Evolutionary conservation across 2,329 filamentous ascomycete species (phyloP).

Genomic region (Cordyceps sp.): DNA sequence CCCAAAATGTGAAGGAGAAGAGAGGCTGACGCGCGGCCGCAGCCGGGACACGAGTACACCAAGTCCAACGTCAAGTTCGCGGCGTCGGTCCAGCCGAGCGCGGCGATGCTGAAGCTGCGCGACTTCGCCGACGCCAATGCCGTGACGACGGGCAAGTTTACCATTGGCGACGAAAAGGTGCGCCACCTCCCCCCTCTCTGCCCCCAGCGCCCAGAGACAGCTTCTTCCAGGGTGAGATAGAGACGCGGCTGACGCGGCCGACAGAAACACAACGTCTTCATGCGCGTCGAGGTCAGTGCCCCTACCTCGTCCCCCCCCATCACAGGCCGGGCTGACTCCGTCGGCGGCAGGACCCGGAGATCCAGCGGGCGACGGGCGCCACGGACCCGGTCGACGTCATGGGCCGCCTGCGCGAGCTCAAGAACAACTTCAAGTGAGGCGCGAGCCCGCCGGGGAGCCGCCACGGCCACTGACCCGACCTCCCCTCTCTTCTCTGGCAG

Average conservation of each 20-base stretch:
- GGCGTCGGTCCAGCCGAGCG: constrained; percentile 55
- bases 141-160: constrained; percentile 90
- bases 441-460: no score
- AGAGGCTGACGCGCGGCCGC: neutral
- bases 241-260: constrained; percentile 1
- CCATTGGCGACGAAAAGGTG: constrained; percentile 94
- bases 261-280: constrained; percentile 89
- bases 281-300: constrained; percentile 66
- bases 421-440: constrained; percentile 59
- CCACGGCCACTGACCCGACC: no score
- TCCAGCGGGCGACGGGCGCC: constrained; percentile 72
- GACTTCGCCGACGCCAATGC: constrained; percentile 62
- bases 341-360: constrained; percentile 49
- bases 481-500: no score
- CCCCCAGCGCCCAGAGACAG: neutral
- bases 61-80: constrained; percentile 88
- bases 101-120: constrained; percentile 61
- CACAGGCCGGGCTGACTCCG: neutral
- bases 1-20: neutral
- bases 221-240: neutral
- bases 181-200: neutral
- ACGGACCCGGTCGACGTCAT: constrained; percentile 72
- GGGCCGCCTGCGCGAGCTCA: constrained; percentile 73
- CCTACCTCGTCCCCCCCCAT: no score
- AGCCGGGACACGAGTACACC: constrained; percentile 98